A percentile compares a stretch with the other conserved stretches of the same genome.
phyloP scores from a whole-genome alignment of 768 basidiomycete species.

The Mycena rosella region DNA sequence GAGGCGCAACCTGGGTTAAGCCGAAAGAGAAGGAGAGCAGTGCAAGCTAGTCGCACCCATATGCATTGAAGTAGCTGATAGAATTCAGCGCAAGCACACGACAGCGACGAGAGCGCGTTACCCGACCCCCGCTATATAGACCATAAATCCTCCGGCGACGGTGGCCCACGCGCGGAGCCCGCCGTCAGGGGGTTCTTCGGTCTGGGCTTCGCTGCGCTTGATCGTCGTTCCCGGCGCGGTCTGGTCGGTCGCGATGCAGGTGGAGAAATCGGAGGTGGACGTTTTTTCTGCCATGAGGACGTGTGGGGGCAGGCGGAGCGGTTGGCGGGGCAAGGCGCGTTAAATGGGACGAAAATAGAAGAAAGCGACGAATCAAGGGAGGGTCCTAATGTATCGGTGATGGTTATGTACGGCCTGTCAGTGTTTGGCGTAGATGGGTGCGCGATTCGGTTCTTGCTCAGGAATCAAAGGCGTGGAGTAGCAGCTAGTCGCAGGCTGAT shows the following conservation, averaged over 20 bases:
- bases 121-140: slow-evolving; percentile 30
- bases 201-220: not conserved
- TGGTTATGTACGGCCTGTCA: slow-evolving; percentile 30
- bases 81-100: not conserved
- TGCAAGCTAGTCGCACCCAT: slow-evolving; percentile 22
- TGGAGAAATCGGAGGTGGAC: slow-evolving; percentile 15
- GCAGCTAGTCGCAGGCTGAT: not conserved
- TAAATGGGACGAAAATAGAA: slow-evolving; percentile 26
- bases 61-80: slow-evolving; percentile 31
- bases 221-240: not conserved
- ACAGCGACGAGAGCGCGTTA: not conserved
- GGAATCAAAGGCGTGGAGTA: not conserved
- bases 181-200: slow-evolving; percentile 14
- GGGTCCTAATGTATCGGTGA: slow-evolving; percentile 12
- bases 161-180: slow-evolving; percentile 22
- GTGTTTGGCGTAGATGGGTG: not conserved
- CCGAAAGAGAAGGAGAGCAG: slow-evolving; percentile 6
- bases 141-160: slow-evolving; percentile 26
- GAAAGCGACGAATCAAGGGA: slow-evolving; percentile 21
- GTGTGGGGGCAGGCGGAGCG: slow-evolving; percentile 13
- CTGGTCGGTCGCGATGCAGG: not conserved
- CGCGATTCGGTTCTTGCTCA: not conserved
- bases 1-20: not conserved
- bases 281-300: slow-evolving; percentile 15
- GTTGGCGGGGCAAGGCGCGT: slow-evolving; percentile 12